Evolutionary conservation across 2,329 filamentous ascomycete species (phyloP).

Genomic region (Microthyrium microscopicum): DNA sequence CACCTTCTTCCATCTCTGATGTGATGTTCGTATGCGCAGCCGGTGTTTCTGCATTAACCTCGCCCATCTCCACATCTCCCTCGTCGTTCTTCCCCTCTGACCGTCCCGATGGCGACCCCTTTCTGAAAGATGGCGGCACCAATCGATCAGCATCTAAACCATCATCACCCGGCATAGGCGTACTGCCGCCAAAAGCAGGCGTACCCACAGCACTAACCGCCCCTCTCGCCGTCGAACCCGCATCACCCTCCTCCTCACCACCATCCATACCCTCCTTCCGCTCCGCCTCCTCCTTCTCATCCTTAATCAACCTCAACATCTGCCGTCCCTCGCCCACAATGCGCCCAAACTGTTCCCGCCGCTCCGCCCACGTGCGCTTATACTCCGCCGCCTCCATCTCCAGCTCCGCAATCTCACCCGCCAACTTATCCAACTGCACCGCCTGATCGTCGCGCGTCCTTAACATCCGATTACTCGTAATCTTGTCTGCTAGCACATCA

Average conservation of each 20-base stretch:
- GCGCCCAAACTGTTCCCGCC: conserved; percentile 68
- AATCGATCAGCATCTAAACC: too few species aligned
- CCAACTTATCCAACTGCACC: conserved; percentile 60
- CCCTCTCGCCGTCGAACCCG: conserved; percentile 18
- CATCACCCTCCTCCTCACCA: conserved; percentile 24
- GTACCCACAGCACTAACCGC: conserved; percentile 25
- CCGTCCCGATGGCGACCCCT: too few species aligned
- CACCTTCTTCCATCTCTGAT: too few species aligned
- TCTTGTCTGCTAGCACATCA: conserved; percentile 75
- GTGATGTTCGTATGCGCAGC: too few species aligned
- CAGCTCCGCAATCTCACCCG: conserved; percentile 75
- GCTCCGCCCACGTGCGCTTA: conserved; percentile 66
- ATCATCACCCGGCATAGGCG: conserved; percentile 5
- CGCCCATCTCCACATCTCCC: too few species aligned
- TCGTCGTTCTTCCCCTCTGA: too few species aligned
- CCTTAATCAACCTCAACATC: conserved; percentile 68
- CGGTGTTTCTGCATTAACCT: too few species aligned
- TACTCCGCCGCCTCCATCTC: conserved; percentile 73
- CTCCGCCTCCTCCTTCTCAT: conserved; percentile 91
- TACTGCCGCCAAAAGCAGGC: conserved; percentile 23
- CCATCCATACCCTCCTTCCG: conserved; percentile 52
- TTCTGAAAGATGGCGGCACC: too few species aligned
- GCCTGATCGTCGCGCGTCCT: conserved; percentile 72
- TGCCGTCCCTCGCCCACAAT: conserved; percentile 87
- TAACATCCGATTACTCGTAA: conserved; percentile 64